Base-by-base conservation (phyloP, 1,139 yeast species). In the Magnusiomyces suaveolens region DNA sequence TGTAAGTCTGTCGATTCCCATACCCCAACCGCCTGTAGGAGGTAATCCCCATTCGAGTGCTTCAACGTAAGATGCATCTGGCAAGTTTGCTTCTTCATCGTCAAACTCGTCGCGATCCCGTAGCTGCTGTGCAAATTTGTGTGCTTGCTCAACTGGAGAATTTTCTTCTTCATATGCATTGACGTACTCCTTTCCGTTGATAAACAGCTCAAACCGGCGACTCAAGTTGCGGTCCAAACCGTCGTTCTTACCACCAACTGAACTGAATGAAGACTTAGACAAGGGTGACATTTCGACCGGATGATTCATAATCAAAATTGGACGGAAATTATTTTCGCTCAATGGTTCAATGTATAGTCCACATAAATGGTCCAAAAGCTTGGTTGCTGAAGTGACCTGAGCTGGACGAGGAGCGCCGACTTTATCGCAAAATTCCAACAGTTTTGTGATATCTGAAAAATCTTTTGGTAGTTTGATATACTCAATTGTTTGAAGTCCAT, bases 131-230 rank as follows among this genome's bases (percentile, higher is more conserved):
- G 69, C 60, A 64, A 89, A 86, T 63, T 88, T 88, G 1, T 57
- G 57, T 2, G 70, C 65, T 66, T 92, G 98, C 46, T 72, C 74
- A 53, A 74, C 75, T 0, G 98, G 98, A 48, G 84, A 81, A 67
- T 94, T 94, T 66, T 92, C 97, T 69, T 94, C 99, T 63, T 92
- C 98, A 66, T 94, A 94, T 0, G 98, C 96, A 68, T 94, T 94
- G 43, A 84, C 86, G 61, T 84, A 84, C 68, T 94, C 99, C 60
- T 79, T 78, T 0, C 94, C 90, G 50, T 77, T 71, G 56, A 92
- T 83, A 64, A 87, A 89, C 49, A 92, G 69, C 69, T 94, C 99
- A 66, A 90, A 92, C 50, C 98, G 72, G 33, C 77, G 73, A 70
- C 2, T 70, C 74, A 53, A 75, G 74, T 0, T 46, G 55, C 20